These are phyloP conservation scores for Hypoxylon fuscum DNA, from an alignment of 495 filamentous ascomycete species.

Conservation along the genomic window DNA sequence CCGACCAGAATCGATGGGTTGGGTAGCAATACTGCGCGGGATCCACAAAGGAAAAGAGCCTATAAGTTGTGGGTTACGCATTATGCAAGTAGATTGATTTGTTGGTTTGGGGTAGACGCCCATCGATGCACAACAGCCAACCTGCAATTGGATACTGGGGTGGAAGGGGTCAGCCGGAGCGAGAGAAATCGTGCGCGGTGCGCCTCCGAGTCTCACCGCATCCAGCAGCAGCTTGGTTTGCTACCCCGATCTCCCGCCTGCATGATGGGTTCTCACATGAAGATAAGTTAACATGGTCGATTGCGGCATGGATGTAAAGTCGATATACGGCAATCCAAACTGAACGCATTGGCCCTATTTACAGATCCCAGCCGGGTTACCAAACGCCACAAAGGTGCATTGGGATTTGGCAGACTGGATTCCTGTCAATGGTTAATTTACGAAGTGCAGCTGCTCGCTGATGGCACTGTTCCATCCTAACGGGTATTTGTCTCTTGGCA, in stretches of 20 bases:
- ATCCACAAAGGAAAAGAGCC: conserved; percentile 22
- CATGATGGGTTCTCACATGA: conserved; percentile 17
- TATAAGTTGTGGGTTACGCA: conserved; percentile 31
- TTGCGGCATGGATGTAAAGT: conserved; percentile 17
- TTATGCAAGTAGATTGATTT: conserved; percentile 29
- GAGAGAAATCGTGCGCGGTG: conserved; percentile 28
- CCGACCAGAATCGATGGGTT: conserved; percentile 23
- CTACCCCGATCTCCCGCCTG: conserved; percentile 39
- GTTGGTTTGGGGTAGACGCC: conserved; percentile 28
- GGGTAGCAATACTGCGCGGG: conserved; percentile 43
- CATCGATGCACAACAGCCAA: conserved; percentile 27
- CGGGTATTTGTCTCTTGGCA: conserved; percentile 33
- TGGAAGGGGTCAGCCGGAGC: conserved; percentile 20
- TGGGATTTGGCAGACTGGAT: conserved; percentile 27
- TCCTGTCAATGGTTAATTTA: conserved; percentile 41
- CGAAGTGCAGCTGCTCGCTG: conserved; percentile 38
- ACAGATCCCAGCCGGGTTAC: conserved; percentile 14
- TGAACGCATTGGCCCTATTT: conserved; percentile 12
- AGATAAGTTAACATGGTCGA: conserved; percentile 6
- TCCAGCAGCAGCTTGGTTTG: conserved; percentile 27
- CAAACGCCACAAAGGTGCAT: conserved; percentile 22
- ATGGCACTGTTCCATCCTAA: conserved; percentile 31
- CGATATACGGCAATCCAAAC: conserved; percentile 22
- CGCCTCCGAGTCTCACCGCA: conserved; percentile 29
- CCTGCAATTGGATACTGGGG: conserved; percentile 30